Evolutionary conservation across 2,329 filamentous ascomycete species (phyloP), one percentile per base, ranked within the genome.

Genomic region (Aspergillus sp.): DNA sequence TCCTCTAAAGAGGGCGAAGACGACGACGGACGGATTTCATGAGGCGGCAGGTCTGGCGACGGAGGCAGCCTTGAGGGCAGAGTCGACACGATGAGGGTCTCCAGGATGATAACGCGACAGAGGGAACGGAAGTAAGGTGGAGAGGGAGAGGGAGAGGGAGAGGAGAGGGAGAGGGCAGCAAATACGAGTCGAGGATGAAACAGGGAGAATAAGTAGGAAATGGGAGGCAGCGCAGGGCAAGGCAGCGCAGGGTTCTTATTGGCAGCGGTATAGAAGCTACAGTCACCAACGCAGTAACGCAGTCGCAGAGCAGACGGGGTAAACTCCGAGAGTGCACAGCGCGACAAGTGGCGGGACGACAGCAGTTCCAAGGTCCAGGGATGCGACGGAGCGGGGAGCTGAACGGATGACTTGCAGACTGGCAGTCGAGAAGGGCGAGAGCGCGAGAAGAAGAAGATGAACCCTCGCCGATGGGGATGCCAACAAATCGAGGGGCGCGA

Each of bases 1-100:
- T 75, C 64, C 60, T 61, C 61, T 64, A 64, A n/a, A 61, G 56
- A 56, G 45, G 51, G 37, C 41, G 51, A 48, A 50, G 62, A 60
- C 57, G 58, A 59, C 56, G 60, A 51, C 64, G 56, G 45, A 47
- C 53, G 59, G 57, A 58, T 60, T 59, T 68, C 64, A 65, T 65
- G 50, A 44, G 64, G 50, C 33, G 54, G 51, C 34, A 15, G 27
- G 40, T 56, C 45, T 48, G 34, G 53, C 19, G 20, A 46, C 49
- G 34, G 40, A 46, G 34, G 42, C 27, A 41, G 57, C 33, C 48
- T 20, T 49, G 12, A 50, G 44, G 24, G 56, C 50, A 51, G 40
- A 56, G 55, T 45, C 41, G 60, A 61, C 51, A 59, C 62, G 51
- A 56, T 59, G 57, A 57, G 57, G 40, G 49, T 60, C 61, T 64